Evolutionary conservation across 2,329 filamentous ascomycete genomes (phyloP), one percentile per base, ranked within the genome.

Genomic region (Ciborinia camelliae): DNA sequence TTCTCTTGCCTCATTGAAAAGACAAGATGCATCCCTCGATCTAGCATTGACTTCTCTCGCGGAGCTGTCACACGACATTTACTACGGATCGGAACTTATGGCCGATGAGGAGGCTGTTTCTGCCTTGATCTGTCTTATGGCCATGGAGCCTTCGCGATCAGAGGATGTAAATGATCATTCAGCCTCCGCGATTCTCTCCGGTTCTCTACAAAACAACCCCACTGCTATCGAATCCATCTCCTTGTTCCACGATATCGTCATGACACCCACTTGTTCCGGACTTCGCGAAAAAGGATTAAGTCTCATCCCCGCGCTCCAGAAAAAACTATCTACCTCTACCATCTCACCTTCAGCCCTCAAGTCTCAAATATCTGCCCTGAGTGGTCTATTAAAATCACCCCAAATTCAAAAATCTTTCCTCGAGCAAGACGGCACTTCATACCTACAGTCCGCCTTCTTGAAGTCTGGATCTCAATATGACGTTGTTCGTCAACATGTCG

Each of bases 51-150:
- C 83, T 41, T 79, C 79, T 41, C 80, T 90, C n/a, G 80, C 83
- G 67, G 86, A 90, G 8, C 77, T 89, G 35, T 83, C 86, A 0
- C 86, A 90, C 74, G 87, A 89, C 74, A 85, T 89, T 68, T 90
- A 88, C 77, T 90, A 89, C 74, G 87, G 87, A 12, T 77, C 86
- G 23, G 84, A 87, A 73, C 81, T 89, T 65, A 79, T 82, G 28
- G 82, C 86, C 72, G 82, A 87, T 68, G 71, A 77, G 3, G 80
- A 81, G 2, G 81, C 82, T 1, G 69, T 87, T 61, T 80, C 79
- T 67, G 76, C 80, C n/a, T 79, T 89, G 2, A 76, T 88, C 66
- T 87, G 85, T 71, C 77, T 87, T 45, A 81, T 86, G 26, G 62
- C 72, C 18, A 69, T 69, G 32, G 68, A 66, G 9, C 70, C 68